Base-by-base conservation (phyloP, 805 yeast genomes). In the Candida parachauliodes region DNA sequence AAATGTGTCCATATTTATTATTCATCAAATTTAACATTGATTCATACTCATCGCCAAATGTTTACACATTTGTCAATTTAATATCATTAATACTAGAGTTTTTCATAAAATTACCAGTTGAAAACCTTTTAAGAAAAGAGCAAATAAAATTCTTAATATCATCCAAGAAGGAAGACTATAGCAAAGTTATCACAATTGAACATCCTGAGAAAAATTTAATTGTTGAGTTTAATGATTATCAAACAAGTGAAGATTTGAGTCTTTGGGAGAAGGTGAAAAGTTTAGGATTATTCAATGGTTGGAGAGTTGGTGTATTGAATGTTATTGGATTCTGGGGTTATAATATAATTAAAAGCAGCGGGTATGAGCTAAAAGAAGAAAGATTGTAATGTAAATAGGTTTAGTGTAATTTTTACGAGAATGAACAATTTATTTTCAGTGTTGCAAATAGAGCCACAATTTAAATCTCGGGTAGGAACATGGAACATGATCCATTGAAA, bases 231-330 rank as follows among this genome's bases (percentile, higher is more conserved):
- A 41, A 70, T 29, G 56, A 59, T 12, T 72, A 74, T 29, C 54
- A 54, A 25, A 40, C 43, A 6, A 27, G 33, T 27, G 39, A 32
- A 21, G 23, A 24, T 26, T 8, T 43, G 7, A 59, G 68, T 33
- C 74, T 80, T 1, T 45, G 70, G 46, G 72, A 73, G 28, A 49
- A 55, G 16, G 36, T 61, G 12, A 48, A 48, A 25, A 42, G 44
- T 17, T 42, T 61, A 23, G 69, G 69, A 1, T 55, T 68, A 37
- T 89, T 86, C 71, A 75, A 91, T 48, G 98, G 98, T 25, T 91
- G 98, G 98, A 76, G 87, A 56, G 80, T 88, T 28, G 94, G 95
- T 20, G 68, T 85, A 8, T 58, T 88, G 41, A 87, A 91, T 43
- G 75, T 86, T 3, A 58, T 85, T 34, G 93, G 95, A 8, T 81